phyloP scores from a whole-genome alignment of 305 asterid genomes.

The Fraxinus nigra region DNA sequence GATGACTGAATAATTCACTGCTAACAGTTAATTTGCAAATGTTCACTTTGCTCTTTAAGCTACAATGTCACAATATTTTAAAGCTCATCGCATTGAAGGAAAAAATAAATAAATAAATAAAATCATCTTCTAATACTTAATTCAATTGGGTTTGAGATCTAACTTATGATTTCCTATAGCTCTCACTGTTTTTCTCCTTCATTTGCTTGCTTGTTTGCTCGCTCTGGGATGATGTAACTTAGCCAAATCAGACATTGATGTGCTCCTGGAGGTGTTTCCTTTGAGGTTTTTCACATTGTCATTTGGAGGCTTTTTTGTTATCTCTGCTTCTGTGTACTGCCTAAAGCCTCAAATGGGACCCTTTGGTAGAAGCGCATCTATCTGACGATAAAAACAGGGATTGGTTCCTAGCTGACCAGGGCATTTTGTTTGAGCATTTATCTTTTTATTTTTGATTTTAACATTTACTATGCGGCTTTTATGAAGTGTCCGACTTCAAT shows the following conservation, averaged over 20 bases:
- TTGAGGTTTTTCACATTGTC: slow-evolving; percentile 18
- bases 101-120: not conserved
- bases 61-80: not conserved
- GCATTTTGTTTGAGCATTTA: not conserved
- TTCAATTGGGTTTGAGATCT: not conserved
- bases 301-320: slow-evolving; percentile 18
- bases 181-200: not conserved
- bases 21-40: not conserved
- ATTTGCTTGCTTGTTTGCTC: slow-evolving; percentile 10
- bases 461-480: not conserved
- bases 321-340: slow-evolving; percentile 23
- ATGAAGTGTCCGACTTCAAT: not conserved
- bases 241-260: slow-evolving; percentile 50
- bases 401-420: slow-evolving; percentile 34
- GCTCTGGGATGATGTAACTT: slow-evolving; percentile 42
- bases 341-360: slow-evolving; percentile 23
- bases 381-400: slow-evolving; percentile 31
- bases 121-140: not conserved
- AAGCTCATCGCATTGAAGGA: not conserved
- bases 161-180: not conserved
- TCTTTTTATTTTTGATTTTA: not conserved
- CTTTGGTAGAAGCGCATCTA: slow-evolving; percentile 40
- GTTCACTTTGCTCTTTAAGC: not conserved
- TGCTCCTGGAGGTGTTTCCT: slow-evolving; percentile 36
- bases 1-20: not conserved